phyloP scores from a whole-genome alignment of 176 grass and related monocot species.

The Eragrostis curvula region DNA sequence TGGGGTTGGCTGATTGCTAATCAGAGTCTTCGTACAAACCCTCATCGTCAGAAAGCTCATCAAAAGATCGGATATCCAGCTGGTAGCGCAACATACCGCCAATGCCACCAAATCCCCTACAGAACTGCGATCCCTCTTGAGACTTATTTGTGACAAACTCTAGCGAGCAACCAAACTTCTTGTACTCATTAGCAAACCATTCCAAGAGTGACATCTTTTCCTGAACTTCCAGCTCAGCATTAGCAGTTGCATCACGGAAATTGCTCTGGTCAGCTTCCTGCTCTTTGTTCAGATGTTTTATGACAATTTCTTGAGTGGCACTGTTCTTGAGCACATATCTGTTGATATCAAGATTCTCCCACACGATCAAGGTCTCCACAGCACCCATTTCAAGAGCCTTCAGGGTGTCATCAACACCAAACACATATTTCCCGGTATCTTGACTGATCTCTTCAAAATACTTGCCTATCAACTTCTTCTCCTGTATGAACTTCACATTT shows the following conservation, averaged over 20 bases:
- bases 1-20: conserved; percentile 7
- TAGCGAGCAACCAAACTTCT: background rate
- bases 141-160: conserved; percentile 3
- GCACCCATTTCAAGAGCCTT: conserved; percentile 10
- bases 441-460: conserved; percentile 11
- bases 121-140: conserved; percentile 4
- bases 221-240: conserved; percentile 7
- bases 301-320: conserved; percentile 3
- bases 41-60: conserved; percentile 5
- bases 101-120: conserved; percentile 1
- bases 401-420: conserved; percentile 1
- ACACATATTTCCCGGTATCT: background rate
- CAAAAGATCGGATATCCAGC: conserved; percentile 6
- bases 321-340: conserved; percentile 1
- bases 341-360: conserved; percentile 7
- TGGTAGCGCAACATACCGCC: background rate
- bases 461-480: conserved; percentile 3
- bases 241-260: background rate
- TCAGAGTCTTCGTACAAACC: conserved; percentile 4
- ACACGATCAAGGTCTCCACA: background rate
- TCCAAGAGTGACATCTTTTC: conserved; percentile 3
- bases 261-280: conserved; percentile 7
- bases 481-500: conserved; percentile 11
- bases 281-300: background rate
- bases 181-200: conserved; percentile 8